These are phyloP conservation scores for Didymella lethalis DNA, from an alignment of 2,329 filamentous ascomycete species.

Conservation along the genomic window DNA sequence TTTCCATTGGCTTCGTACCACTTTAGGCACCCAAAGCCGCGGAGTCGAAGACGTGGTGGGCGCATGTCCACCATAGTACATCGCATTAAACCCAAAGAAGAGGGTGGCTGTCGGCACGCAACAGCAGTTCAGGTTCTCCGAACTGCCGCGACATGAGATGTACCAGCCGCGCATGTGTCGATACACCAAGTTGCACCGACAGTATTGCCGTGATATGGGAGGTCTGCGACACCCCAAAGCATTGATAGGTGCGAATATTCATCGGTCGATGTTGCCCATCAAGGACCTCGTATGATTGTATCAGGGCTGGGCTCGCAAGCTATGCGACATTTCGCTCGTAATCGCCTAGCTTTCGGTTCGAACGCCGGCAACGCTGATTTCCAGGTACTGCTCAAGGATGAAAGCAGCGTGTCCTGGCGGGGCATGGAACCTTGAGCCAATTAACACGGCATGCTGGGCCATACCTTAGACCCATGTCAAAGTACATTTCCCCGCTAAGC, in stretches of 20 bases:
- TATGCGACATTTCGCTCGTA: not conserved
- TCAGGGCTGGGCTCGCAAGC: not conserved
- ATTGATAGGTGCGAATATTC: not conserved
- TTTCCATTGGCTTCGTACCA: not conserved
- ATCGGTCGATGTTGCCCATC: not conserved
- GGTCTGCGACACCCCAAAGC: not conserved
- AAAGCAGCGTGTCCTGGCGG: not conserved
- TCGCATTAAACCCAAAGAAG: slow-evolving; percentile 1
- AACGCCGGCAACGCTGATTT: not conserved
- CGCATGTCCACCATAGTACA: not conserved
- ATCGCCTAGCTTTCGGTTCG: not conserved
- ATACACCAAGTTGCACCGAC: slow-evolving; percentile 1
- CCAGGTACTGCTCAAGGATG: slow-evolving; percentile 1
- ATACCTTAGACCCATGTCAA: not conserved
- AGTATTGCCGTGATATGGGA: slow-evolving; percentile 3
- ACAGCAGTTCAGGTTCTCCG: not conserved
- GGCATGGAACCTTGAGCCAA: not conserved
- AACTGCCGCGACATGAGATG: not conserved
- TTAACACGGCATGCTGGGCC: not conserved
- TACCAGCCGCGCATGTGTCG: not conserved
- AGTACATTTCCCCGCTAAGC: slow-evolving; percentile 5
- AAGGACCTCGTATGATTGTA: not conserved
- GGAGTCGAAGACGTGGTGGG: slow-evolving; percentile 1
- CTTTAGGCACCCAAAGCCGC: slow-evolving; percentile 1
- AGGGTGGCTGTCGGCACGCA: not conserved